Conservation (phyloP, 345 rosid genomes). For the Hibiscus trionum region DNA sequence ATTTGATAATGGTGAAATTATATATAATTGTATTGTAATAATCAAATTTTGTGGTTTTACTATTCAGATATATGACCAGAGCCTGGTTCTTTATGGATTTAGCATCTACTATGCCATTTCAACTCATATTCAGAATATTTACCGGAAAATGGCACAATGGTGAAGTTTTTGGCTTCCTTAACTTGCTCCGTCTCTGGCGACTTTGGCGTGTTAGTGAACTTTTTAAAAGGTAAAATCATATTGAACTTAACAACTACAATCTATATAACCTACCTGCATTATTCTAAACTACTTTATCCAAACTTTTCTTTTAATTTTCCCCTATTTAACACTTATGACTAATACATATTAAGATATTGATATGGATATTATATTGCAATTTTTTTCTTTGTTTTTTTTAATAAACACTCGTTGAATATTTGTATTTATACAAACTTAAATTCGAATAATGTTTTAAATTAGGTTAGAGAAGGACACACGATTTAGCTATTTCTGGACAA, state of each 20-base stretch:
- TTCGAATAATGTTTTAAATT: not conserved
- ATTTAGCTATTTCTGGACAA: conserved; percentile 63
- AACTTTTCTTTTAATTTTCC: too few relatives aligned
- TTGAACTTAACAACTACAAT: not conserved
- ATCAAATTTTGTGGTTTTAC: not conserved
- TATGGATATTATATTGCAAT: not conserved
- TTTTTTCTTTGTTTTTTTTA: not conserved
- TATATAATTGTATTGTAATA: not conserved
- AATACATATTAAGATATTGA: not conserved
- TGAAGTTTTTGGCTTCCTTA: conserved; percentile 55
- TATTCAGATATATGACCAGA: conserved; percentile 46
- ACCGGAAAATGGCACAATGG: conserved; percentile 34
- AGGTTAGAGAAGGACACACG: conserved; percentile 82
- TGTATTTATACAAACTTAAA: not conserved
- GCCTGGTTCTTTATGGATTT: conserved; percentile 73
- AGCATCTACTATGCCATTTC: conserved; percentile 75
- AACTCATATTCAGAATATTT: conserved; percentile 36
- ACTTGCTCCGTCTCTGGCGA: conserved; percentile 89
- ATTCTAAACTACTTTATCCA: not conserved
- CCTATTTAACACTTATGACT: not conserved
- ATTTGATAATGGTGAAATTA: not conserved
- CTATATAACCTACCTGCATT: not conserved
- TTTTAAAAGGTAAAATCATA: conserved; percentile 45
- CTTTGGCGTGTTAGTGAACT: conserved; percentile 70
- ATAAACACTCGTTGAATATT: not conserved